Evolutionary conservation across 2,329 filamentous ascomycete species (phyloP).

Genomic region (Colletotrichum lupini): DNA sequence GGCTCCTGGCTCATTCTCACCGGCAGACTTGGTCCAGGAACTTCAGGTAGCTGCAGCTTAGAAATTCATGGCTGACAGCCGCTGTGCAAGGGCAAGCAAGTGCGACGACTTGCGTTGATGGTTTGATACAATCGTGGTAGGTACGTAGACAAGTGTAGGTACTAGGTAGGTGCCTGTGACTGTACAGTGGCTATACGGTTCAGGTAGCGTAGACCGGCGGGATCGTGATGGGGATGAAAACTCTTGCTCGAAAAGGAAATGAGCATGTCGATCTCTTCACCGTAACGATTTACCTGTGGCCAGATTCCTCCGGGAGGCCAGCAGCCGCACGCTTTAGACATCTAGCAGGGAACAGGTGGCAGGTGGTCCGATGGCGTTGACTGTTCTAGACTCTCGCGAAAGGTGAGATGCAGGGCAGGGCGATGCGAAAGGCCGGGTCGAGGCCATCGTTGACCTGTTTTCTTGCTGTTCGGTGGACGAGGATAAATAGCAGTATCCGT

Average conservation of each 20-base stretch:
- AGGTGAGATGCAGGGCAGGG: conserved; percentile 4
- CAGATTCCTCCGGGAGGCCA: conserved; percentile 24
- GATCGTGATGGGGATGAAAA: conserved; percentile 21
- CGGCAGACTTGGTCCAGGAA: conserved; percentile 6
- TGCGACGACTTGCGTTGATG: neutral
- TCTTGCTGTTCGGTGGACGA: neutral
- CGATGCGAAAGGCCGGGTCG: neutral
- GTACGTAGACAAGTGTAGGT: neutral
- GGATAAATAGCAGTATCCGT: neutral
- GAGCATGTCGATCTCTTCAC: conserved; percentile 24
- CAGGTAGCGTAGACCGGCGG: conserved; percentile 1
- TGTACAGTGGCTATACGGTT: conserved; percentile 9
- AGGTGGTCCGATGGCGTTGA: conserved; percentile 31
- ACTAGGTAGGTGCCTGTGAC: neutral
- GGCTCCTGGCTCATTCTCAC: conserved; percentile 16
- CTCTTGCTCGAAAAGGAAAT: conserved; percentile 9
- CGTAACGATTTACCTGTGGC: conserved; percentile 25
- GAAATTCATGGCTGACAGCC: conserved; percentile 13
- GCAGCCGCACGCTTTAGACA: conserved; percentile 23
- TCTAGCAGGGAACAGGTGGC: conserved; percentile 13
- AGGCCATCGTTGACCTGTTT: neutral
- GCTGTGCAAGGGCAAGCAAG: neutral
- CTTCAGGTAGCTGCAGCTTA: conserved; percentile 16
- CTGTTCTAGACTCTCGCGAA: conserved; percentile 26
- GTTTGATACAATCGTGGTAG: conserved; percentile 8